A percentile compares a stretch with the other conserved stretches of the same genome.
phyloP scores from a whole-genome alignment of 352 stramenopile genomes.

The Pythium aristosporum region DNA sequence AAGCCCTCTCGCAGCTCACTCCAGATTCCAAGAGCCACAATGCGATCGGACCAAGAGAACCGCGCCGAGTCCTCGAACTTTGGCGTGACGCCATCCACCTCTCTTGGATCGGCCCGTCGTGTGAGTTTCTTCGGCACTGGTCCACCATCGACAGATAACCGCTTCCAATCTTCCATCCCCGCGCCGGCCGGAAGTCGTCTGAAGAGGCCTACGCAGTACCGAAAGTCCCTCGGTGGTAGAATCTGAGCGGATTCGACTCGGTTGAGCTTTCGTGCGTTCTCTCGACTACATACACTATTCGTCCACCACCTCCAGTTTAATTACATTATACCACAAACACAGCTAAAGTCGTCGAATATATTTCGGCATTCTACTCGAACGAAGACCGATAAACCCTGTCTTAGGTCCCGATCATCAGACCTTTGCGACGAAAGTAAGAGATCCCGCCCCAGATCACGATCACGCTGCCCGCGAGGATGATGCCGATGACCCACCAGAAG shows the following conservation, averaged over 20 bases:
- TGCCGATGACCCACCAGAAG: conserved; percentile 36
- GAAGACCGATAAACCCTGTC: background rate
- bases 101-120: conserved; percentile 13
- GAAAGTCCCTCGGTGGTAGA: conserved; percentile 28
- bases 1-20: conserved; percentile 11
- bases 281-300: background rate
- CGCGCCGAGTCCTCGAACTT: conserved; percentile 21
- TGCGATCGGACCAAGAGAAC: conserved; percentile 24
- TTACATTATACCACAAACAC: background rate
- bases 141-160: conserved; percentile 3
- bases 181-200: conserved; percentile 19
- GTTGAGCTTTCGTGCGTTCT: background rate
- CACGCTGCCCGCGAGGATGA: conserved; percentile 28
- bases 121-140: conserved; percentile 24
- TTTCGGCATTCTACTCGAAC: background rate
- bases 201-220: conserved; percentile 29
- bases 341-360: background rate
- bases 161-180: conserved; percentile 15
- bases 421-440: conserved; percentile 29
- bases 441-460: conserved; percentile 29
- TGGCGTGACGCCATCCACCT: background rate
- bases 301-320: background rate
- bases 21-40: conserved; percentile 2
- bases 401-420: conserved; percentile 28
- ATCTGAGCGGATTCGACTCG: conserved; percentile 6